Conservation (phyloP, 164 flowering plant genomes). For the Nelumbo lutea region DNA sequence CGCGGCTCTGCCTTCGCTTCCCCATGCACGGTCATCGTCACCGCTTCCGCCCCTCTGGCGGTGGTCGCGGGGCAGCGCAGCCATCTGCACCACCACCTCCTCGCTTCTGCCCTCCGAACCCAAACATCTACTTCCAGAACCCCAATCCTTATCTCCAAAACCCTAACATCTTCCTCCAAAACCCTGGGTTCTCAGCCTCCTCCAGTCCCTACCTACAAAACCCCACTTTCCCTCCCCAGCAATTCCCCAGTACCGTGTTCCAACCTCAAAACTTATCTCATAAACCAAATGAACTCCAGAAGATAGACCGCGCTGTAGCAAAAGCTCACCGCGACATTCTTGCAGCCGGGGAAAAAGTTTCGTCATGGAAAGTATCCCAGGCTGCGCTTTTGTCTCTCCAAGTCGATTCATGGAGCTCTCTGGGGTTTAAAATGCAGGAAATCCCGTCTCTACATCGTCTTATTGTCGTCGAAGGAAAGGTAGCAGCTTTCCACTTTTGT, state of each 20-base stretch:
- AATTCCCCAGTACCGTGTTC: background rate
- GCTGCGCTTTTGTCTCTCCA: conserved; percentile 37
- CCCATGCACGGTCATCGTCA: conserved; percentile 23
- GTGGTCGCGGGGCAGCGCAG: conserved; percentile 4
- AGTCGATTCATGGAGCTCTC: conserved; percentile 59
- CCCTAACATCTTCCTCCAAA: conserved; percentile 10
- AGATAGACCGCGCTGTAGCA: conserved; percentile 39
- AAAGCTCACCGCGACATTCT: conserved; percentile 40
- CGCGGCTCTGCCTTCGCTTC: background rate
- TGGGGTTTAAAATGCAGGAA: conserved; percentile 65
- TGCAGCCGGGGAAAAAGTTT: conserved; percentile 47
- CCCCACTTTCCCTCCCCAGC: conserved; percentile 19
- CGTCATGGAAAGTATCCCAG: conserved; percentile 59
- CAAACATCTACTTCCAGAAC: conserved; percentile 5
- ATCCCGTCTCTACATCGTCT: conserved; percentile 57
- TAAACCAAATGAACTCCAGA: conserved; percentile 20
- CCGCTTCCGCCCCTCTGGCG: conserved; percentile 15
- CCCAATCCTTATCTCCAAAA: conserved; percentile 12
- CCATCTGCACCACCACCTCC: conserved; percentile 9
- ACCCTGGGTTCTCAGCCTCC: conserved; percentile 3
- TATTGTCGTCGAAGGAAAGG: conserved; percentile 70
- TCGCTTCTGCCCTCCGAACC: conserved; percentile 14
- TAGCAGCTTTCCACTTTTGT: conserved; percentile 11
- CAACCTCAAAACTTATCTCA: background rate
- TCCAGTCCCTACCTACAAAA: conserved; percentile 3